phyloP scores from a whole-genome alignment of 306 rosid genomes.

The Prunus davidiana region DNA sequence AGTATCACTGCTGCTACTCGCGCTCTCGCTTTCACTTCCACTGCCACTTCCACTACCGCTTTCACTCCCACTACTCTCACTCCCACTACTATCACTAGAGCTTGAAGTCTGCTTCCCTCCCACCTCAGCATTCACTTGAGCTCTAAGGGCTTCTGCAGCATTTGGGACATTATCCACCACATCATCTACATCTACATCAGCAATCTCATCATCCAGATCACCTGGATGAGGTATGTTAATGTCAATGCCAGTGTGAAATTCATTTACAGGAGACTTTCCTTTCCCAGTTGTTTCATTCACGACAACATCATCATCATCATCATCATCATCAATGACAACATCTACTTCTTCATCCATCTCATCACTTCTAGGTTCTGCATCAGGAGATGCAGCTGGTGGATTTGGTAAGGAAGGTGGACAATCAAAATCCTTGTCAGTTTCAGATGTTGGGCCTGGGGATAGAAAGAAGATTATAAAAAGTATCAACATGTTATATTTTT shows the following conservation, averaged over 20 bases:
- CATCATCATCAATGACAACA: constrained; percentile 3
- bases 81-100: not conserved
- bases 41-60: constrained; percentile 1
- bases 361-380: not conserved
- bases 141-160: constrained; percentile 16
- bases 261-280: not conserved
- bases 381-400: constrained; percentile 6
- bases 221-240: not conserved
- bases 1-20: not conserved
- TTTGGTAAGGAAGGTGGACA: not conserved
- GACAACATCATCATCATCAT: not conserved
- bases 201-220: constrained; percentile 9
- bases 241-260: constrained; percentile 2
- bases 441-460: not conserved
- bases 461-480: not conserved
- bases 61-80: not conserved
- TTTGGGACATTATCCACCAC: constrained; percentile 6
- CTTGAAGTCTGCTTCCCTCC: not conserved
- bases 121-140: constrained; percentile 15
- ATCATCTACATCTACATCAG: constrained; percentile 3
- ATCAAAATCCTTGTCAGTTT: not conserved
- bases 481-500: not conserved
- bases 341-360: constrained; percentile 4
- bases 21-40: not conserved
- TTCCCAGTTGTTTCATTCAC: not conserved